phyloP scores from a whole-genome alignment of 352 stramenopile genomes.

The Thraustochytrium sp. region DNA sequence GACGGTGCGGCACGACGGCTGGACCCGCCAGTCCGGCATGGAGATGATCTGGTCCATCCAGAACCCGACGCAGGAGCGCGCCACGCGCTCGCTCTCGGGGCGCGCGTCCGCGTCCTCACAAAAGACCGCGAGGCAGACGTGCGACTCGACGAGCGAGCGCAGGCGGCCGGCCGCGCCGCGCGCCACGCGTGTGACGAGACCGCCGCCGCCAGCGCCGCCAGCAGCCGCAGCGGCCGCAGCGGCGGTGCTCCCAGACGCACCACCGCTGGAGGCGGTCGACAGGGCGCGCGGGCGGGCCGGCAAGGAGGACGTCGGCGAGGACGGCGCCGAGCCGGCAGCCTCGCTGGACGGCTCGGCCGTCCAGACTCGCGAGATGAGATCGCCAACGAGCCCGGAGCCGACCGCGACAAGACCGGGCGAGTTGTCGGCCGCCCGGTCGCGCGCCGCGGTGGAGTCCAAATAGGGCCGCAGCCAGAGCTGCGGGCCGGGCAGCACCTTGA shows the following conservation, averaged over 20 bases:
- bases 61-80: not conserved
- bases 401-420: not conserved
- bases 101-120: not conserved
- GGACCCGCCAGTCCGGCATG: not conserved
- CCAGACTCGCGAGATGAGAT: constrained; percentile 16
- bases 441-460: not conserved
- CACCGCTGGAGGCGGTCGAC: not conserved
- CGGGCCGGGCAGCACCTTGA: not conserved
- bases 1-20: not conserved
- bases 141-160: not conserved
- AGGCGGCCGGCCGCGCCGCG: not conserved
- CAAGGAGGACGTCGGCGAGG: not conserved
- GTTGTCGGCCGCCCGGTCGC: not conserved
- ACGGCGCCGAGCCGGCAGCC: not conserved
- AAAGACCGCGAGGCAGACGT: not conserved
- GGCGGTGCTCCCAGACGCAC: no score
- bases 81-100: not conserved
- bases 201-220: no score
- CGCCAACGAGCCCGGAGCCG: not conserved
- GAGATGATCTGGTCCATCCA: not conserved
- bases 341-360: not conserved
- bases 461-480: not conserved
- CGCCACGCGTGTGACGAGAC: not conserved
- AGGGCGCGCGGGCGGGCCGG: not conserved
- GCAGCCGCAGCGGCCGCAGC: no score